phyloP scores from a whole-genome alignment of 2,329 filamentous ascomycete species.

The Sporothrix protearum region DNA sequence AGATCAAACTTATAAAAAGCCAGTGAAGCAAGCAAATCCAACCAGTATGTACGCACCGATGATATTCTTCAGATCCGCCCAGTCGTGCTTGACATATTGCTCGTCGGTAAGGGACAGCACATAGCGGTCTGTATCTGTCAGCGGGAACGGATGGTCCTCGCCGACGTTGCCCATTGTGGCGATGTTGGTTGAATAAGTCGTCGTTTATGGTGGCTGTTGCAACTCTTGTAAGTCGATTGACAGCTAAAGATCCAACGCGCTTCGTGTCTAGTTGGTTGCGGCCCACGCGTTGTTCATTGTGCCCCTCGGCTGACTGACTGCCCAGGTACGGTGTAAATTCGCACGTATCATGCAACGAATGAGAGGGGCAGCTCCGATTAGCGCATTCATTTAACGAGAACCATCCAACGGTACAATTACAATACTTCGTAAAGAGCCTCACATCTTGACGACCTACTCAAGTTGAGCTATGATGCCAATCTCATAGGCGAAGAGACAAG shows the following conservation, averaged over 20 bases:
- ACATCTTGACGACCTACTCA: not conserved
- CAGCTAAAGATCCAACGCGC: not conserved
- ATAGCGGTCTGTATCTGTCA: slow-evolving; percentile 57
- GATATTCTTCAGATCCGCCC: slow-evolving; percentile 67
- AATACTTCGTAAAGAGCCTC: not conserved
- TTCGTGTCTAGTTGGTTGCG: slow-evolving; percentile 8
- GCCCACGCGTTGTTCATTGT: not conserved
- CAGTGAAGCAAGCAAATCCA: not conserved
- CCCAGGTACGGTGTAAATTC: not conserved
- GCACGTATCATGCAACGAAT: not conserved
- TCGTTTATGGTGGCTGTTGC: not conserved
- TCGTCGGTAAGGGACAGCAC: slow-evolving; percentile 63
- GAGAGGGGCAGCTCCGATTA: slow-evolving; percentile 9
- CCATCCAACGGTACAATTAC: not conserved
- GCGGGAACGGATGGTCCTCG: slow-evolving; percentile 53
- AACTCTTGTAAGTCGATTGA: not conserved
- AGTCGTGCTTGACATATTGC: slow-evolving; percentile 66
- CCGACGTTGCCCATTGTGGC: slow-evolving; percentile 23
- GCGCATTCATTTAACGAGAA: not conserved
- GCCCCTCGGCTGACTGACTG: slow-evolving; percentile 3
- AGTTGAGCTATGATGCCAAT: not conserved
- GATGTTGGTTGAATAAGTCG: not conserved
- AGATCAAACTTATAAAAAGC: not conserved
- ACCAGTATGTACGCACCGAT: slow-evolving; percentile 49
- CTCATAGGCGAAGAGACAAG: not conserved